Evolutionary conservation across 2,329 filamentous ascomycete genomes (phyloP), one percentile per base, ranked within the genome.

Genomic region (Verticillium nonalfalfae): DNA sequence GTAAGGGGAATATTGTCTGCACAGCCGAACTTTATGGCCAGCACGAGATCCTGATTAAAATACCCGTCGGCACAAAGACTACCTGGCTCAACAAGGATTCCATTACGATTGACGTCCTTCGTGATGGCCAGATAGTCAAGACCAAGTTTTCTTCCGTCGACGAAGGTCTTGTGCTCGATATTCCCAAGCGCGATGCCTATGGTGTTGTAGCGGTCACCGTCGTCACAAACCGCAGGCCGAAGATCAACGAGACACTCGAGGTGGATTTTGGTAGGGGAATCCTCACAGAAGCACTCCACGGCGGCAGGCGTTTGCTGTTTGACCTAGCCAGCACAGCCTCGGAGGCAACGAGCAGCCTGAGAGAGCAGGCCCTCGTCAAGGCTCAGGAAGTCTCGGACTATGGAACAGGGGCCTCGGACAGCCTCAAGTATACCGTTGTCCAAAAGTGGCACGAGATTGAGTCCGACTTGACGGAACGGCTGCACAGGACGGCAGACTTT

Each of bases 211-310:
- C 83, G 59, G 76, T 89, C 55, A 80, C 81, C 2, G 78, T 89
- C 39, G 76, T 81, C 60, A 85, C 85, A 1, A 84, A 78, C 14
- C 83, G 79, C 60, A 83, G 82, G 63, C 86, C 86, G 31, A 83
- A 80, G 70, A 78, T 88, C 64, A 84, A 84, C 67, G 85, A 88
- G 73, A 82, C 81, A 0, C 84, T 88, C 69, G 79, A 81, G 45
- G 73, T 89, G 35, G 81, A 87, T 69, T 86, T 89, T 70, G 83
- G 84, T 56, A 80, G 74, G 68, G 74, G 78, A 26, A 71, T 77
- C 15, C 70, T 83, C 52, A 75, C 74, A 13, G 76, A 78, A 45
- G 77, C 76, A 14, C 64, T 81, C 6, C 79, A 81, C 60, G 75
- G 74, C 7, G 78, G 79, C 21, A 76, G 75, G 33, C 39, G 26